Evolutionary conservation across 2,329 filamentous ascomycete species (phyloP).

Genomic region (Ophiocordyceps polyrhachis-furcata): DNA sequence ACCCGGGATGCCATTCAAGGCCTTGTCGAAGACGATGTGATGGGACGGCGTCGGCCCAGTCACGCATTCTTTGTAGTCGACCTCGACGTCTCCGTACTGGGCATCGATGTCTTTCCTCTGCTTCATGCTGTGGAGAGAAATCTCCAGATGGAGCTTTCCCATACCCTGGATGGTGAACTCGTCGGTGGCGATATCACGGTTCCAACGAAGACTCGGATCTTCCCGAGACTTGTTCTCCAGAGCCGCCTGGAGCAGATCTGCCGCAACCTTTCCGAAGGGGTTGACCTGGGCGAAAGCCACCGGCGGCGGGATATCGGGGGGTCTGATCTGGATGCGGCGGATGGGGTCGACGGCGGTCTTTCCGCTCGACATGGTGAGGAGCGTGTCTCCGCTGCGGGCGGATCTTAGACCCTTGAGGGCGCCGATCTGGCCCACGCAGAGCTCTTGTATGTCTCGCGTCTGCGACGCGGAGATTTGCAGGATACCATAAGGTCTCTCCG

Average conservation of each 20-base stretch:
- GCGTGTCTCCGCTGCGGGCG: constrained; percentile 83
- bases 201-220: constrained; percentile 80
- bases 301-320: constrained; percentile 76
- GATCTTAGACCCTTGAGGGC: constrained; percentile 80
- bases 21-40: constrained; percentile 53
- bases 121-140: constrained; percentile 72
- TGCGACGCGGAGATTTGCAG: constrained; percentile 82
- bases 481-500: constrained; percentile 63
- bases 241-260: constrained; percentile 60
- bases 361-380: constrained; percentile 51
- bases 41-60: constrained; percentile 35
- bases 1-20: constrained; percentile 61
- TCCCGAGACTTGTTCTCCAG: constrained; percentile 68
- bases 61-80: constrained; percentile 81
- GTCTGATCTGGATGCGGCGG: constrained; percentile 61
- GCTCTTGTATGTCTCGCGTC: constrained; percentile 63
- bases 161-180: constrained; percentile 90
- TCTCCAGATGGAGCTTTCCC: constrained; percentile 90
- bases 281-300: constrained; percentile 96
- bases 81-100: constrained; percentile 78
- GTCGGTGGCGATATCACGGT: constrained; percentile 71
- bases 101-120: constrained; percentile 78
- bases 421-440: constrained; percentile 78
- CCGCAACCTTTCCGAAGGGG: constrained; percentile 55
- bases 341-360: constrained; percentile 49